Base-by-base conservation (phyloP, 768 basidiomycete genomes). In the Rhodocollybia butyracea region DNA sequence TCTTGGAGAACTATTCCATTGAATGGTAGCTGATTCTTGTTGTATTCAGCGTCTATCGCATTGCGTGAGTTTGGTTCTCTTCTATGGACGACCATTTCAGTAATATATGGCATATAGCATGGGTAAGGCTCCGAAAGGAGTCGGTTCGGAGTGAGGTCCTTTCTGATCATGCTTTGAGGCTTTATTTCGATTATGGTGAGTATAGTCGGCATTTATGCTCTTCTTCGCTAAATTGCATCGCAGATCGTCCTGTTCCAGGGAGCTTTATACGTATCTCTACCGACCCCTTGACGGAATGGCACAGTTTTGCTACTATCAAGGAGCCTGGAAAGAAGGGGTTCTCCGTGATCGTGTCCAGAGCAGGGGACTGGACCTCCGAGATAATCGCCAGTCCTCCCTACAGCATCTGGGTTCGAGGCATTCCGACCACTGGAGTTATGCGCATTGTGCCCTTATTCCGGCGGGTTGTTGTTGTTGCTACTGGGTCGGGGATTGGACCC, bases 101-200 rank as follows among this genome's bases (percentile, higher is more conserved):
- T 50, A 19, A 50, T 26, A 24, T 15, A 19, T 22, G 22, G 19
- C 10, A 13, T 11, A 15, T 11, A 50, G 48, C 77, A 10, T 79
- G 78, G 78, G n/a, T 72, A 13, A 64, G 74, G 31, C 68, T 79
- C 7, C 67, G 73, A 47, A 73, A 76, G 59, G 69, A 75, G 5
- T 64, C 69, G 15, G 75, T 78, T 31, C 70, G 68, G 13, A 61
- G 71, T 30, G 76, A 73, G 50, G 70, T 74, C 3, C 65, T 77
- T 19, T 78, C 75, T 4, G 68, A 69, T 45, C 75, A 78, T 53
- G 75, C 74, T 19, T 68, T 77, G 46, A 64, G 76, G 15, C 60
- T 77, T 30, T 74, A 77, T 68, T 77, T 76, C 60, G 72, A 78
- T 36, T 78, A 78, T 58, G 69, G 75, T 76, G n/a, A 31, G 24